Base-by-base conservation (phyloP, 2,329 filamentous ascomycete genomes). In the Calonectria leucothoes region DNA sequence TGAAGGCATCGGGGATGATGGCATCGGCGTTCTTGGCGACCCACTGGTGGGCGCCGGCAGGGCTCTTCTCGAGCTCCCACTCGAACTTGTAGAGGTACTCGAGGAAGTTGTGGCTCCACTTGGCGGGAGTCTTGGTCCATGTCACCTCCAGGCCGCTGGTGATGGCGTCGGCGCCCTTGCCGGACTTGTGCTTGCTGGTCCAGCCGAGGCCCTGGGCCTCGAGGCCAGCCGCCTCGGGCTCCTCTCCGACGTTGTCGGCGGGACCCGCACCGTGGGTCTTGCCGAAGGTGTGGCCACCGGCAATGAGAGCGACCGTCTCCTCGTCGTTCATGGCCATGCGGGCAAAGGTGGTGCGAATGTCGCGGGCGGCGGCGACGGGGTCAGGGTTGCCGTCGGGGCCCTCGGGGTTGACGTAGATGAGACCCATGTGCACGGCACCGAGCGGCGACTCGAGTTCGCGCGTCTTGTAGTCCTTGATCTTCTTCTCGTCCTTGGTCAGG, bases 251-350 rank as follows among this genome's bases (percentile, higher is more conserved):
- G 78, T 94, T 89, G 75, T 74, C 76, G 75, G 42, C 12, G 17
- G n/a, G 12, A 29, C 37, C 75, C 15, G 76, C 78, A 20, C 94
- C 94, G 85, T 96, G 94, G 0, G 93, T 94, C 90, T 96, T 96
- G 80, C 94, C 94, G 78, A 95, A 95, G n/a, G 91, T 88, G 88
- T 96, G 94, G 37, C 94, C 94, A 80, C 94, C 94, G 52, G 91
- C 91, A 81, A 95, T 95, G 51, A 95, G 86, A 11, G 94, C 93
- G 65, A 94, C 93, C 0, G 94, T 95, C 87, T 95, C 94, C 85
- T 94, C 91, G 82, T 95, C 93, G 83, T 94, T 92, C 94, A 95
- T 95, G 76, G 91, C 94, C 93, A 95, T 95, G 83, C 93, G 93
- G 77, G 88, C 88, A 80, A 95, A 95, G 31, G 94, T 94, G 69